Base-by-base conservation (phyloP, 805 yeast genomes). In the Candida wancherniae region DNA sequence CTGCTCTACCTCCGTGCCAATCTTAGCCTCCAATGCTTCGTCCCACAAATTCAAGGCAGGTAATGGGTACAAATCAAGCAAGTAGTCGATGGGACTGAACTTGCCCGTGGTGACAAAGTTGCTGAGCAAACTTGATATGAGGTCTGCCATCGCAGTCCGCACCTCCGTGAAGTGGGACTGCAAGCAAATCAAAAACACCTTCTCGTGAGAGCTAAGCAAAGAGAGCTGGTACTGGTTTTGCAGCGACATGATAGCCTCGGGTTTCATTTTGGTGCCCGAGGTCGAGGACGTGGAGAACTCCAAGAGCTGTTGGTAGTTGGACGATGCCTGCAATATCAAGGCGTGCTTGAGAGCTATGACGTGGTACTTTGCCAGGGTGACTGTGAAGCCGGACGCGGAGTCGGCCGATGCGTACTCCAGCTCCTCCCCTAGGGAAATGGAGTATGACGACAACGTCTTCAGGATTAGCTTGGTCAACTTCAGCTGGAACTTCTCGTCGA, bases 81-180 rank as follows among this genome's bases (percentile, higher is more conserved):
- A 42, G 40, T 64, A 63, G 15, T 62, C 67, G 8, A 55, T 34
- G 0, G 63, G 50, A 33, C 44, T 48, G 39, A 61, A 58, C 24
- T 58, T 61, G 0, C 65, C 68, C 0, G 69, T 61, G 1, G 58
- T 59, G 6, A 66, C 58, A 27, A 63, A 61, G 29, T 55, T 62
- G 18, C 55, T 46, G 19, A 65, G 47, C 22, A 65, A 32, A 30
- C 52, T 40, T 2, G 68, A 56, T 22, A 66, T 36, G 11, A 58
- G 37, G 29, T 63, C 69, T 1, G 58, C 58, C 15, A 56, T 49
- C 6, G 69, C 62, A 8, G 57, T 45, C 21, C 71, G 45, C 6
- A 66, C 46, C 33, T 63, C 71, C 26, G 55, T 45, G 6, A 53
- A 49, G 23, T 37, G 55, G 22, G 62, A 56, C 2, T 58, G 39